Evolutionary conservation across 2,329 filamentous ascomycete genomes (phyloP).

Genomic region (Domatiomyces catenatus): DNA sequence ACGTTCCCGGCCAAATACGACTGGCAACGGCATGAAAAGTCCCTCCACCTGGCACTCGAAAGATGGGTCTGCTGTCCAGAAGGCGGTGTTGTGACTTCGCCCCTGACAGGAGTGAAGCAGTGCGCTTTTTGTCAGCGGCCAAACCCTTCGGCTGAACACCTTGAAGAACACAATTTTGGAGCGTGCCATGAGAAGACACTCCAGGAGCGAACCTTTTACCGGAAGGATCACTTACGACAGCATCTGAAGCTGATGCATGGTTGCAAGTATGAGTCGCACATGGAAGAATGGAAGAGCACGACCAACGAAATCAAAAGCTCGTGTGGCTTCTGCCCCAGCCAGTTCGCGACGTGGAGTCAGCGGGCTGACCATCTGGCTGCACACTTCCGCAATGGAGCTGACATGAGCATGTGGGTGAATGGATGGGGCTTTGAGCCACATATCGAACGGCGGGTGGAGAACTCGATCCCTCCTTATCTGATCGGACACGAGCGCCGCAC

Average conservation of each 20-base stretch:
- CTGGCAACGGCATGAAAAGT: conserved; percentile 45
- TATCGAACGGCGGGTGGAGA: conserved; percentile 21
- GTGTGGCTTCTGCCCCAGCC: conserved; percentile 23
- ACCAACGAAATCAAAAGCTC: conserved; percentile 33
- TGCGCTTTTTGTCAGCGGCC: conserved; percentile 45
- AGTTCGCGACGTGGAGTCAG: conserved; percentile 20
- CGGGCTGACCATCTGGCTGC: conserved; percentile 26
- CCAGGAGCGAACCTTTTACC: conserved; percentile 43
- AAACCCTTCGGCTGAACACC: conserved; percentile 40
- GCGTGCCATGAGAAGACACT: conserved; percentile 45
- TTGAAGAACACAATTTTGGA: conserved; percentile 44
- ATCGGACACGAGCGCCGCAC: conserved; percentile 22
- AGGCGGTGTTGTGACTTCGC: conserved; percentile 35
- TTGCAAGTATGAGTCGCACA: conserved; percentile 31
- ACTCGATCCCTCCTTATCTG: conserved; percentile 24
- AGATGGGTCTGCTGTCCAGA: conserved; percentile 46
- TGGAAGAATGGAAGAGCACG: conserved; percentile 41
- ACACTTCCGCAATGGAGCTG: conserved; percentile 25
- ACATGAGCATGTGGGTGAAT: conserved; percentile 26
- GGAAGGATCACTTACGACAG: conserved; percentile 43
- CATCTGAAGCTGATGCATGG: conserved; percentile 42
- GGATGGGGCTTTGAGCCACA: conserved; percentile 26
- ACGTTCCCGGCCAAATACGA: conserved; percentile 43
- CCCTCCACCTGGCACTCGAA: conserved; percentile 40
- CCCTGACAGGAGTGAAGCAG: conserved; percentile 18